Evolutionary conservation across 2,329 filamentous ascomycete genomes (phyloP), one percentile per base, ranked within the genome.

Genomic region (Fusarium tanahbumbuense): DNA sequence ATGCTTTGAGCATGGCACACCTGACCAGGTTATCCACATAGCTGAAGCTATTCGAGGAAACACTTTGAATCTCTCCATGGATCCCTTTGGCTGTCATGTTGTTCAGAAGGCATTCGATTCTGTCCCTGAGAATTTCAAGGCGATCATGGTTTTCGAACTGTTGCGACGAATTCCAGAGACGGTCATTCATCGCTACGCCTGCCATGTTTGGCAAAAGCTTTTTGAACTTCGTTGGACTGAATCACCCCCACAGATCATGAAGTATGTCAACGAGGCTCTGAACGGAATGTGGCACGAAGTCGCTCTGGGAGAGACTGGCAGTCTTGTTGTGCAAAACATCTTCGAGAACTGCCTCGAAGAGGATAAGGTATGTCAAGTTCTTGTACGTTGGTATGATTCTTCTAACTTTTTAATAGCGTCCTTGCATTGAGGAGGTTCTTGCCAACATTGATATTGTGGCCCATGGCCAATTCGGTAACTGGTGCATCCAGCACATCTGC

Each of bases 401-500:
- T 8, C 70, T 78, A 68, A 76, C 50, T 22, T 32, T 28, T 52
- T 57, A 68, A n/a, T 73, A 97, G 94, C 94, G 97, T 64, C 94
- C 94, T 47, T 98, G 96, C 77, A 97, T 99, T 77, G 94, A 97
- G 79, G 96, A 99, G 80, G 96, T 99, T 41, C 88, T 99, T 60
- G 89, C 88, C 65, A 98, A 96, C 78, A 97, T 99, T 75, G 94
- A 99, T 81, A 92, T 97, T 67, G 94, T 99, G 76, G 93, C 96
- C 63, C 95, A 98, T 79, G 96, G 96, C 27, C 96, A 99, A 79
- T 99, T 99, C 78, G 96, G 96, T 59, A 99, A 99, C 80, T 99
- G 96, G 96, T 99, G 96, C 83, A 98, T 99, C 76, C 96, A 99
- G 82, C 96, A 99, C 81, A 94, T 99, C 75, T 99, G 96, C 81